Base-by-base conservation (phyloP, 2,329 filamentous ascomycete species). In the Fusarium coicis region DNA sequence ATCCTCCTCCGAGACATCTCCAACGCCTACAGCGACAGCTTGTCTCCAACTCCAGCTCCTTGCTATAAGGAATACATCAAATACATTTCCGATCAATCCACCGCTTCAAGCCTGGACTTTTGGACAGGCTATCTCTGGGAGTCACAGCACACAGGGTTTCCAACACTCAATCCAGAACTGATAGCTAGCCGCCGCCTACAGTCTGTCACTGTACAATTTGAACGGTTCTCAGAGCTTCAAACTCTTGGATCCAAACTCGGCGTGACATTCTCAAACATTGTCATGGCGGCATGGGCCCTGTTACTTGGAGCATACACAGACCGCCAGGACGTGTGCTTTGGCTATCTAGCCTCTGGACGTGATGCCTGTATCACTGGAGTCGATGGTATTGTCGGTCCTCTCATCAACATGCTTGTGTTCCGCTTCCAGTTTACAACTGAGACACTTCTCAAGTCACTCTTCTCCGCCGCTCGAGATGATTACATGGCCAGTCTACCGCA, bases 211-310 rank as follows among this genome's bases (percentile, higher is more conserved):
- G 62, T 73, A 10, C 40, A 68, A 9, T 74, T 75, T 32, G 34
- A 32, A 4, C 64, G 69, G 1, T 72, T 60, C 21, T 1, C 57
- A 4, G 40, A 69, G n/a, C 44, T 72, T 3, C 69, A 69, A 2
- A 18, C 69, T 0, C 69, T 72, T 4, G 54, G 72, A 3, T 30
- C 30, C 8, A 21, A 44, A 19, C 50, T 70, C 4, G 83, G 81
- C 3, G 81, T 86, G 10, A 90, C 87, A 0, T 65, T 87, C 1
- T 86, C 87, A 3, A 87, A 84, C 42, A 77, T 89, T 1, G 80
- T 90, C 5, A 86, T 88, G 63, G 81, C 86, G 26, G 82, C 83
- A 1, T 90, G 88, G 88, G 86, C 84, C 5, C 79, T 90, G 10
- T 79, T 88, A 0, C 76, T 90, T 18, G 81, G 84, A 18, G 79